Base-by-base conservation (phyloP, 495 filamentous ascomycete species). In the Talaromyces thailandensis region DNA sequence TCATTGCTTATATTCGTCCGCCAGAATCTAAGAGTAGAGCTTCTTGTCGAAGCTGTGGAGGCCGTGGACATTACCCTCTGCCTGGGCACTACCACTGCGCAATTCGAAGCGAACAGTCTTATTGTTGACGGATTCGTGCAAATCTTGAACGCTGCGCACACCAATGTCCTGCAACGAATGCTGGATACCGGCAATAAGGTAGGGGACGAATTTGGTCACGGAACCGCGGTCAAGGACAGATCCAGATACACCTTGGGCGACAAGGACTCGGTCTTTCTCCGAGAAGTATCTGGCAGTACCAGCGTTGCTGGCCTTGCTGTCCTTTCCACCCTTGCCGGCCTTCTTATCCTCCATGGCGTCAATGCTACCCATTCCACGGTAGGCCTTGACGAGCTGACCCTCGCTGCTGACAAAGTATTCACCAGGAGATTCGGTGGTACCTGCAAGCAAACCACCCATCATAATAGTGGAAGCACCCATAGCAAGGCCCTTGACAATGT, bases 321-420 rank as follows among this genome's bases (percentile, higher is more conserved):
- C 83, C 75, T 88, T 88, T 61, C 70, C 73, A 61, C 71, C 75
- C 55, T 72, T 75, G 31, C 86, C 90, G 21, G 91, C 88, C 80
- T 96, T 98, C 83, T 91, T 95, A 75, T 97, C 93, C 75, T 99
- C 95, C 94, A 99, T 99, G 61, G 93, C 94, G 69, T 96, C 94
- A 70, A 99, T 99, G 69, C 84, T 89, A 66, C 94, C 94, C 94
- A 99, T 99, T 56, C 94, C 94, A 75, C 94, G 86, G 81, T 99
- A 99, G 57, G 94, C 92, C 82, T 99, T 99, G 74, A 98, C 93
- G 31, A 99, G 86, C 82, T 97, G 91, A 28, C 94, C 94, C 72
- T 97, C 94, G 56, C 87, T 85, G 70, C 89, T 92, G 63, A 99
- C 90, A 69, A 93, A 97, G 67, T 96, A 99, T 64, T 96, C 92